Conservation (phyloP, 306 rosid species). For the Acacia acuminata region DNA sequence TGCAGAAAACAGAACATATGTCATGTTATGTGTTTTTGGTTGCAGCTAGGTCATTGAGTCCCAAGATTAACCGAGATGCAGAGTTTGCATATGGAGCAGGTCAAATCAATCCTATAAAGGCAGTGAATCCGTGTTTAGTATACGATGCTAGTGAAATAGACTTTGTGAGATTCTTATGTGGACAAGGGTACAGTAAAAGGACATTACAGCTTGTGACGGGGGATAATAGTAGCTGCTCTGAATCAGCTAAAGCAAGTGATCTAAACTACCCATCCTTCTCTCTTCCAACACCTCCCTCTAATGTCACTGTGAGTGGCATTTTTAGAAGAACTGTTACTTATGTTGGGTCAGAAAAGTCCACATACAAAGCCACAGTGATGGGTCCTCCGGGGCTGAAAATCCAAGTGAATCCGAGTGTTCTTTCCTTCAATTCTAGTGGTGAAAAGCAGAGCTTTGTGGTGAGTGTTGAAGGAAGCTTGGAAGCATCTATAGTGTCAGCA, state of each 20-base stretch:
- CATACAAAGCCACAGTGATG: background rate
- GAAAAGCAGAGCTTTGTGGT: conserved; percentile 4
- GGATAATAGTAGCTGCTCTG: conserved; percentile 2
- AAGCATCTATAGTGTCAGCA: background rate
- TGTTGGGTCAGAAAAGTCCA: background rate
- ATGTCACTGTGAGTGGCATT: background rate
- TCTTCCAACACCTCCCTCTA: background rate
- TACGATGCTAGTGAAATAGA: conserved; percentile 14
- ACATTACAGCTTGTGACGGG: background rate
- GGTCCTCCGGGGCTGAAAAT: background rate
- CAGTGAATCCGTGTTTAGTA: conserved; percentile 37
- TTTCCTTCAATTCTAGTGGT: conserved; percentile 7
- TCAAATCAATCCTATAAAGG: conserved; percentile 34
- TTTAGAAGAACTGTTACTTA: background rate
- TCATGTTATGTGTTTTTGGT: background rate
- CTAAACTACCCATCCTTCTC: background rate
- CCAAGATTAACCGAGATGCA: conserved; percentile 23
- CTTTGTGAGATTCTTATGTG: conserved; percentile 35
- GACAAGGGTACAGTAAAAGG: conserved; percentile 36
- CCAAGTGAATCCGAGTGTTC: too few species aligned
- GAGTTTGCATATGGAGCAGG: conserved; percentile 52
- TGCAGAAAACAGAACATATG: background rate
- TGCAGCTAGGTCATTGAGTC: conserved; percentile 33
- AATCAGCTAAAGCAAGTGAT: background rate
- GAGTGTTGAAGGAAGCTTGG: conserved; percentile 8